Conservation (phyloP, 2,329 filamentous ascomycete species). For the Diaporthe velutina region DNA sequence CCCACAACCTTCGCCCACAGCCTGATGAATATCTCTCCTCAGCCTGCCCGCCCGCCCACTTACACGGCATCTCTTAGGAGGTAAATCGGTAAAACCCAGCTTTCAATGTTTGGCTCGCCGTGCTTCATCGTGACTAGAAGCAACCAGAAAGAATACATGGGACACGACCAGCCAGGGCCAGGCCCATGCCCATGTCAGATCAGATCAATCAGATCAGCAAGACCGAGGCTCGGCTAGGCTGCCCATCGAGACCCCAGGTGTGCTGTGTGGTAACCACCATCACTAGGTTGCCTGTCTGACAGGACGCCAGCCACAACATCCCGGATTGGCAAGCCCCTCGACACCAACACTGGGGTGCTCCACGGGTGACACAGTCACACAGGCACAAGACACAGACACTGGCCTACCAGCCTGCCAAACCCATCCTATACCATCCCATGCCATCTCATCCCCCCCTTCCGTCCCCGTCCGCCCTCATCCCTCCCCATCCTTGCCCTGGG, state of each 20-base stretch:
- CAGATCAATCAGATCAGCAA: slow-evolving; percentile 26
- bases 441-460: neutral
- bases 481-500: slow-evolving; percentile 9
- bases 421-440: slow-evolving; percentile 6
- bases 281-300: slow-evolving; percentile 23
- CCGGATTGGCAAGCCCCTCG: slow-evolving; percentile 22
- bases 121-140: neutral
- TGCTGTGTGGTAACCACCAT: neutral
- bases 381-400: slow-evolving; percentile 13
- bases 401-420: neutral
- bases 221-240: slow-evolving; percentile 24
- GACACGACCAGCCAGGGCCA: neutral
- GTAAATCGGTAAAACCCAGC: neutral
- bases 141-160: neutral
- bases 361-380: slow-evolving; percentile 23
- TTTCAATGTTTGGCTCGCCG: neutral
- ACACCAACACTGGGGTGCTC: slow-evolving; percentile 1
- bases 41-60: neutral
- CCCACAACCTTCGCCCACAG: neutral
- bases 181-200: neutral
- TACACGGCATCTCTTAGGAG: neutral
- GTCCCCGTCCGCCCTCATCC: slow-evolving; percentile 8
- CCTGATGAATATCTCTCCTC: neutral
- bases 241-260: neutral
- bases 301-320: slow-evolving; percentile 26